Percentiles rank a stretch among this genome's conserved stretches.
Conservation (phyloP, 139 green algal species). For the Chlamydomonas schloesseri region DNA sequence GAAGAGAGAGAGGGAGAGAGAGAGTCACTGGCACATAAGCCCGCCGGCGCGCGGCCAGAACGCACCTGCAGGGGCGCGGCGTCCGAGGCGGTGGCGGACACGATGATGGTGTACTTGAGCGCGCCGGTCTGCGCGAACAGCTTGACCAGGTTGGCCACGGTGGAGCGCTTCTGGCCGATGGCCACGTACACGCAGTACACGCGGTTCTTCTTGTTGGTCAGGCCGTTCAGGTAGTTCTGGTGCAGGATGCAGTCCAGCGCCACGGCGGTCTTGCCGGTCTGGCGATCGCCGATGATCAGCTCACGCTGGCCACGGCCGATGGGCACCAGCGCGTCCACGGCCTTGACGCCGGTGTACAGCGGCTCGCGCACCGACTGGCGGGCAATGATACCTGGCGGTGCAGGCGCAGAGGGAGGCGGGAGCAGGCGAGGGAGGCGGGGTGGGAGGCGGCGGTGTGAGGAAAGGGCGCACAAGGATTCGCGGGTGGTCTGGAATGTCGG, state of each 20-base stretch:
- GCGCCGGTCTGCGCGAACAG: conserved; percentile 70
- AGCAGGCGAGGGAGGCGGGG: background rate
- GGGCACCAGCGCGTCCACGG: conserved; percentile 86
- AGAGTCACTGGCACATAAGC: too few relatives aligned
- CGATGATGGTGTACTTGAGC: conserved; percentile 88
- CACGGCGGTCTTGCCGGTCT: conserved; percentile 94
- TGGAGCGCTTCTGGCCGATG: conserved; percentile 91
- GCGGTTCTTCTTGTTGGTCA: conserved; percentile 64
- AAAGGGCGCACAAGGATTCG: too few relatives aligned
- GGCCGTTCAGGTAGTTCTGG: conserved; percentile 67
- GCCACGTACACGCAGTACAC: conserved; percentile 94
- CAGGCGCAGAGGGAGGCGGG: background rate
- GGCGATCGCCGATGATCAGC: conserved; percentile 93
- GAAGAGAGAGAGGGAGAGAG: too few relatives aligned
- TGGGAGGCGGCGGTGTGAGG: background rate
- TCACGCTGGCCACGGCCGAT: conserved; percentile 93
- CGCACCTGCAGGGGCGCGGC: conserved; percentile 85
- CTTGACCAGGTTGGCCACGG: conserved; percentile 88
- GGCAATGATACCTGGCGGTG: conserved; percentile 69
- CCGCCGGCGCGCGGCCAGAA: too few relatives aligned
- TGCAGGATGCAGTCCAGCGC: conserved; percentile 90
- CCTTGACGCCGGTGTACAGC: conserved; percentile 82
- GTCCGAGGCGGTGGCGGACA: conserved; percentile 90
- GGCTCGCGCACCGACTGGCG: conserved; percentile 73
- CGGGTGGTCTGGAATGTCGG: too few relatives aligned